Evolutionary conservation across 371 early-diverging fungal species (phyloP), one percentile per base, ranked within the genome.

Genomic region (Neoconidiobolus thromboides): DNA sequence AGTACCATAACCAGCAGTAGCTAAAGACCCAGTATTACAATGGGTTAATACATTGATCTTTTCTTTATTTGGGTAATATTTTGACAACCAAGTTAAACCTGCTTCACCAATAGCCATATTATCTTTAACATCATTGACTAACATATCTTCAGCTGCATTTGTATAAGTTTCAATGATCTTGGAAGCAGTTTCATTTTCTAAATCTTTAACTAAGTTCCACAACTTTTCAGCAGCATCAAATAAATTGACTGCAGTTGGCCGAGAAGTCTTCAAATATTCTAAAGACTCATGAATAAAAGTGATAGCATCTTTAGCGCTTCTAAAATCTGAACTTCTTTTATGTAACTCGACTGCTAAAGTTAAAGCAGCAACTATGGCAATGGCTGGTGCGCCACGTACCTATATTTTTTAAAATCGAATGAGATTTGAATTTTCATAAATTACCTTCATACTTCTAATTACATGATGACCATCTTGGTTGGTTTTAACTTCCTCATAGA

Each of bases 211-310:
- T 9, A 81, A 75, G 0, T 77, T 57, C 43, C 69, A 71, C 48
- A 96, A 70, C 62, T 82, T 83, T 7, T 66, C 73, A n/a, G 89
- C 82, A 4, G 96, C 92, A 66, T 91, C 93, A 66, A 92, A 92
- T 49, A 96, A 73, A 67, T 96, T 94, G 69, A 95, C 96, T 5
- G 96, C 96, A 0, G 97, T 96, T 4, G 96, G 96, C 1, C 96
- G 82, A 48, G 93, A 89, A 3, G 89, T 91, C 65, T 80, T 79
- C 46, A 96, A 72, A 65, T 85, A 87, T 43, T 82, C 86, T 39
- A 91, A 76, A 15, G 82, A 78, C 4, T 61, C 61, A 9, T 67
- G 50, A 58, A 94, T 73, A 60, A 81, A 87, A 4, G 65, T 48
- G 2, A 65, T 66, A 1, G 76, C 82, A 14, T 70, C 69, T 48